These are phyloP conservation scores for Nitzschia sp. DNA, from an alignment of 108 stramenopile species.

Conservation along the genomic window DNA sequence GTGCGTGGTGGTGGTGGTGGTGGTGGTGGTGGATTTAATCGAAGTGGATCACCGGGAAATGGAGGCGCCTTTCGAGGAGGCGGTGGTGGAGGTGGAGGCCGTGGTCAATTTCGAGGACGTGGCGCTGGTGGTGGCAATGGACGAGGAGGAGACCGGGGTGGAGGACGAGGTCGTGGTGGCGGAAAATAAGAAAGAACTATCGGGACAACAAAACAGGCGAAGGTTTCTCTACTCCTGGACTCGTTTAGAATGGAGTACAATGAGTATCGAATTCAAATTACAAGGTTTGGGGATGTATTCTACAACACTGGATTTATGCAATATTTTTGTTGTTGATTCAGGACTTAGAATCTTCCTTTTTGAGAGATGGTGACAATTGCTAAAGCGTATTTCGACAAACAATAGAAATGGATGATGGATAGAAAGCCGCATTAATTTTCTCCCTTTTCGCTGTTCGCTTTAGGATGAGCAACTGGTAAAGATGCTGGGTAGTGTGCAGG, in stretches of 20 bases:
- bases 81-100: constrained; percentile 17
- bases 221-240: too few relatives aligned
- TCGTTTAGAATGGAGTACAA: background rate
- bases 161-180: constrained; percentile 20
- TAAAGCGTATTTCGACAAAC: background rate
- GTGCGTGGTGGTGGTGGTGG: constrained; percentile 17
- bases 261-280: background rate
- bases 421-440: background rate
- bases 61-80: constrained; percentile 29
- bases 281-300: background rate
- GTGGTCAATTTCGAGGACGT: constrained; percentile 7
- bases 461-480: background rate
- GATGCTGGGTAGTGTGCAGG: background rate
- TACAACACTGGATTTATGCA: background rate
- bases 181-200: constrained; percentile 8
- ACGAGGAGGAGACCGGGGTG: constrained; percentile 18
- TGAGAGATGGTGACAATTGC: constrained; percentile 3
- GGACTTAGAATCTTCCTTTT: background rate
- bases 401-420: background rate
- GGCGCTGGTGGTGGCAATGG: constrained; percentile 20
- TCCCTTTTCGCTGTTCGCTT: too few relatives aligned
- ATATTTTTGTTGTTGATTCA: background rate
- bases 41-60: constrained; percentile 12
- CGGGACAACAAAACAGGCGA: background rate
- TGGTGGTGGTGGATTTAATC: too few relatives aligned